Conservation (phyloP, 805 yeast species). For the Cyberlindnera lachancei region DNA sequence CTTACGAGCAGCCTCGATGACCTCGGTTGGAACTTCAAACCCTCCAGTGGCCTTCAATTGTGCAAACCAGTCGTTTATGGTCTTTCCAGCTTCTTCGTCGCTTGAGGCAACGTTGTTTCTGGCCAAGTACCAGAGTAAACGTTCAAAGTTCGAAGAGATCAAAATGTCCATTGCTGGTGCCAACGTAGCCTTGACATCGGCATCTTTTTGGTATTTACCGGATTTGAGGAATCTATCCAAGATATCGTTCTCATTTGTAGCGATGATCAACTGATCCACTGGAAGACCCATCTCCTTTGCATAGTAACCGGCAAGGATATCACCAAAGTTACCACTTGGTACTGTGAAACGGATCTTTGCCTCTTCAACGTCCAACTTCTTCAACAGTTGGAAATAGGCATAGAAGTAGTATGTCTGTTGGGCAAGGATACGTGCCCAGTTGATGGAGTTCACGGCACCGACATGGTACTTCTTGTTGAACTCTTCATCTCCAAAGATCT, state of each 20-base stretch:
- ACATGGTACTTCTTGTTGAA: slow-evolving; percentile 88
- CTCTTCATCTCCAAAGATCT: slow-evolving; percentile 80
- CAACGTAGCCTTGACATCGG: slow-evolving; percentile 75
- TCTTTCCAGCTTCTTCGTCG: slow-evolving; percentile 63
- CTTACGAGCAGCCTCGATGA: slow-evolving; percentile 55
- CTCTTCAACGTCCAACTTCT: slow-evolving; percentile 26
- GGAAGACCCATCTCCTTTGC: slow-evolving; percentile 97
- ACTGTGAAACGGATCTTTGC: slow-evolving; percentile 75
- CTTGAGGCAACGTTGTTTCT: slow-evolving; percentile 52
- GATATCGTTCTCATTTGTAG: slow-evolving; percentile 94
- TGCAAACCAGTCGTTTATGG: slow-evolving; percentile 68
- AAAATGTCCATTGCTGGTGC: slow-evolving; percentile 99
- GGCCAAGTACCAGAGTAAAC: slow-evolving; percentile 90
- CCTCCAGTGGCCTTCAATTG: slow-evolving; percentile 71
- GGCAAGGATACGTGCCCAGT: slow-evolving; percentile 98
- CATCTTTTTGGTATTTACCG: slow-evolving; percentile 74
- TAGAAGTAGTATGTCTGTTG: slow-evolving; percentile 96
- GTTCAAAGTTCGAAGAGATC: slow-evolving; percentile 92
- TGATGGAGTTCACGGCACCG: slow-evolving; percentile 97
- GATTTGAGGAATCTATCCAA: slow-evolving; percentile 85
- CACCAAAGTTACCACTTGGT: slow-evolving; percentile 98
- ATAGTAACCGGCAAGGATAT: slow-evolving; percentile 91
- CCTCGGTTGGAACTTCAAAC: slow-evolving; percentile 59
- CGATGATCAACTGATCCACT: slow-evolving; percentile 76
- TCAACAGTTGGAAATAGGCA: slow-evolving; percentile 71